These are phyloP conservation scores for Prunus mongolica DNA, from an alignment of 306 rosid genomes.

Conservation along the genomic window DNA sequence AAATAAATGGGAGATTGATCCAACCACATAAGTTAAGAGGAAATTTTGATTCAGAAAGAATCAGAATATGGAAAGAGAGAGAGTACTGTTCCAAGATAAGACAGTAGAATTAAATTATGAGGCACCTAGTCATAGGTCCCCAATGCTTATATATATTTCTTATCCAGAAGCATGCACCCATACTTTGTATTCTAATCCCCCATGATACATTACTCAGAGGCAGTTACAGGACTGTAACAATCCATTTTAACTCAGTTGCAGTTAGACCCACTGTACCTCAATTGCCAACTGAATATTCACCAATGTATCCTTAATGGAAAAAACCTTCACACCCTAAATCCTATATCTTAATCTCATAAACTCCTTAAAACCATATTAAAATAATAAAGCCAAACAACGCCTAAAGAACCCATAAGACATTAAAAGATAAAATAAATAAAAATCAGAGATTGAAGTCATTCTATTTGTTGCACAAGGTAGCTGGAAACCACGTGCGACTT, in stretches of 20 bases:
- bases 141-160: neutral
- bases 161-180: neutral
- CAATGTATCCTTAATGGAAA: neutral
- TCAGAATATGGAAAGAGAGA: constrained; percentile 14
- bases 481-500: neutral
- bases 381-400: neutral
- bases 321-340: neutral
- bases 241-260: neutral
- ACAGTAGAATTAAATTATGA: neutral
- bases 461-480: neutral
- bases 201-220: neutral
- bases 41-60: constrained; percentile 14
- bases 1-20: constrained; percentile 19
- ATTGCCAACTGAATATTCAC: neutral
- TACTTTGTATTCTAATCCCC: neutral
- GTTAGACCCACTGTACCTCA: neutral
- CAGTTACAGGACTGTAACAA: neutral
- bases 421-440: too few species aligned
- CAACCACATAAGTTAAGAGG: constrained; percentile 5
- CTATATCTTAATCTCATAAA: neutral
- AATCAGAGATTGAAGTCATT: neutral
- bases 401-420: neutral
- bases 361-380: neutral
- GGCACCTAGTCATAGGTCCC: neutral
- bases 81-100: neutral